Conservation (phyloP, 768 basidiomycete species). For the Lepiota venenata region DNA sequence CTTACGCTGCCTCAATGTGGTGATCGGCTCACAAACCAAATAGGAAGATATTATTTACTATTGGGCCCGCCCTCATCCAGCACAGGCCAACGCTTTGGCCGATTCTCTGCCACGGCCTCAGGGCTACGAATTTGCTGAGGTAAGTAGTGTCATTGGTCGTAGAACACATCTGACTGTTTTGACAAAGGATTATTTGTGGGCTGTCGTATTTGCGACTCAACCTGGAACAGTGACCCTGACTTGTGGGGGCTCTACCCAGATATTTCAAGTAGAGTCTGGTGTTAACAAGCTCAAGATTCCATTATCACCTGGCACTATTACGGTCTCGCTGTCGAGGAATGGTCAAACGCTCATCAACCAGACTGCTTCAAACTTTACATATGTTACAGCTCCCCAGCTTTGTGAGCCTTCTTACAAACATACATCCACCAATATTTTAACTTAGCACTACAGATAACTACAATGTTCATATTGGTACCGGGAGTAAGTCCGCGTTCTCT, state of each 20-base stretch:
- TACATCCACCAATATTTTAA: slow-evolving; percentile 10
- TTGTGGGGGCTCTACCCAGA: slow-evolving; percentile 34
- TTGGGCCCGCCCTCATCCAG: slow-evolving; percentile 67
- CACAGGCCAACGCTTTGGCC: slow-evolving; percentile 36
- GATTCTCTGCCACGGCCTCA: slow-evolving; percentile 45
- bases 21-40: not conserved
- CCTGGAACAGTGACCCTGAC: slow-evolving; percentile 51
- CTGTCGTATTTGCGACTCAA: slow-evolving; percentile 54
- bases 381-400: slow-evolving; percentile 27
- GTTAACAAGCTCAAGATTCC: slow-evolving; percentile 61
- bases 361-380: slow-evolving; percentile 42
- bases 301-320: slow-evolving; percentile 52
- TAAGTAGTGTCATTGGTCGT: slow-evolving; percentile 26
- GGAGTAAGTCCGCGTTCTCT: slow-evolving; percentile 25
- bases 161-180: not conserved
- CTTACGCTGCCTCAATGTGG: slow-evolving; percentile 14
- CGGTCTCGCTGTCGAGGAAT: slow-evolving; percentile 49
- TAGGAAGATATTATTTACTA: slow-evolving; percentile 47
- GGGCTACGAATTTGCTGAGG: slow-evolving; percentile 49
- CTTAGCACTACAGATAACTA: slow-evolving; percentile 46
- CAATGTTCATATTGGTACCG: slow-evolving; percentile 58
- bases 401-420: slow-evolving; percentile 26
- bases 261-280: slow-evolving; percentile 44
- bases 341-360: slow-evolving; percentile 49
- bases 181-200: slow-evolving; percentile 59